phyloP scores from a whole-genome alignment of 768 basidiomycete genomes.

The Lenzites betulinus region DNA sequence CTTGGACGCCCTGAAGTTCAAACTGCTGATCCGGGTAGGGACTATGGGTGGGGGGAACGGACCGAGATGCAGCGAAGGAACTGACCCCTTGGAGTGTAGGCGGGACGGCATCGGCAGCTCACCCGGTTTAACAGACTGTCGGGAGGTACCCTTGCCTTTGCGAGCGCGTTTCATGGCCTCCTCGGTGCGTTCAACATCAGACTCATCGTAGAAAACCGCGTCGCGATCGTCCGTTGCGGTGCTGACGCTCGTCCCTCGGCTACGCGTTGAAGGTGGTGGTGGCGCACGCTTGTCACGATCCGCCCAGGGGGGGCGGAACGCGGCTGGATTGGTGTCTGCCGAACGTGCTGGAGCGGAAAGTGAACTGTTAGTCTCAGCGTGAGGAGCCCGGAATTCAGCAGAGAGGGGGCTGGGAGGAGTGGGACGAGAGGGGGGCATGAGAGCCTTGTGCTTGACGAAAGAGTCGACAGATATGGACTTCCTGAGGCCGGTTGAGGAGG shows the following conservation, averaged over 20 bases:
- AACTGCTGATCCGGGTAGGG: constrained; percentile 29
- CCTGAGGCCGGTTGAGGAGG: constrained; percentile 49
- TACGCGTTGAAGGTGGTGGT: constrained; percentile 41
- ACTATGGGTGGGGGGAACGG: constrained; percentile 24
- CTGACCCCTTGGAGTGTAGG: constrained; percentile 27
- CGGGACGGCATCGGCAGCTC: constrained; percentile 36
- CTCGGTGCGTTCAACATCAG: constrained; percentile 31
- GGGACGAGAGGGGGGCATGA: constrained; percentile 17
- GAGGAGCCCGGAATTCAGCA: constrained; percentile 22
- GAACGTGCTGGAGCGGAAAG: constrained; percentile 20
- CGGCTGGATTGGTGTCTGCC: constrained; percentile 37
- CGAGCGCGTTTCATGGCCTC: constrained; percentile 24
- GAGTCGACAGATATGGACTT: constrained; percentile 83
- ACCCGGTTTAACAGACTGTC: constrained; percentile 26
- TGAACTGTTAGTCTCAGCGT: constrained; percentile 8
- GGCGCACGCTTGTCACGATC: constrained; percentile 29
- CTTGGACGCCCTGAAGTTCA: constrained; percentile 25
- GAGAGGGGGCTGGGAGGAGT: constrained; percentile 25
- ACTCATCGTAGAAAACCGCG: constrained; percentile 25
- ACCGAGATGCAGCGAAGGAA: constrained; percentile 21
- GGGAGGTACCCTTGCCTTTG: constrained; percentile 33
- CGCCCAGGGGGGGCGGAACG: constrained; percentile 34
- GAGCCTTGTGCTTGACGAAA: constrained; percentile 45
- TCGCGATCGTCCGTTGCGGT: constrained; percentile 37
- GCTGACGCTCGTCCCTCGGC: constrained; percentile 58